Percentiles rank a stretch among this genome's conserved stretches.
phyloP scores from a whole-genome alignment of 305 asterid genomes.

The Stenogyne calaminthoides region DNA sequence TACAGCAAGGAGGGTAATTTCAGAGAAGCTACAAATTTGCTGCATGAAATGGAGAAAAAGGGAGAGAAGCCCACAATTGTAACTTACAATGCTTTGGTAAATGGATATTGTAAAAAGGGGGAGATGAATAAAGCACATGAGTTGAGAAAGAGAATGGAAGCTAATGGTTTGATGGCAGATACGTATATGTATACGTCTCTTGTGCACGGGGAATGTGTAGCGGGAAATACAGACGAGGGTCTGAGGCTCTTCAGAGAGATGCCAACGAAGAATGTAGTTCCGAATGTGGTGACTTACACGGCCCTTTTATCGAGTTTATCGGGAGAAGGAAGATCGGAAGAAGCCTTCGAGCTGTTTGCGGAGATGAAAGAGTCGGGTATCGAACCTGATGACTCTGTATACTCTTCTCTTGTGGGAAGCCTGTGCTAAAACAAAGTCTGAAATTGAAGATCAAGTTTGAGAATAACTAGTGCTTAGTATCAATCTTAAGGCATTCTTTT shows the following conservation, averaged over 20 bases:
- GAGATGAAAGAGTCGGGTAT: constrained; percentile 78
- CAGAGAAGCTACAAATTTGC: constrained; percentile 47
- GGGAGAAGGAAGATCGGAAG: constrained; percentile 65
- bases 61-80: constrained; percentile 66
- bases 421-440: constrained; percentile 38
- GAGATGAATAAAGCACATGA: constrained; percentile 42
- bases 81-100: constrained; percentile 55
- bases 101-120: constrained; percentile 59
- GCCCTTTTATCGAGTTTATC: constrained; percentile 67
- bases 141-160: constrained; percentile 45
- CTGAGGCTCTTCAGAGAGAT: constrained; percentile 65
- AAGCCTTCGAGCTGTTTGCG: constrained; percentile 73
- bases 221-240: constrained; percentile 63
- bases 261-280: constrained; percentile 42
- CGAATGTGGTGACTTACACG: constrained; percentile 58
- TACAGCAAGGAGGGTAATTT: constrained; percentile 73
- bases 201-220: constrained; percentile 56
- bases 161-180: constrained; percentile 43
- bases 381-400: constrained; percentile 67
- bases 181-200: constrained; percentile 56
- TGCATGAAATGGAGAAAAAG: constrained; percentile 57
- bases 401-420: constrained; percentile 80
- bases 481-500: neutral
- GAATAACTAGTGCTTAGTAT: no score
- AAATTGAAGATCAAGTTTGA: no score